Conservation (phyloP, 169 alveolate genomes). For the Plasmodium inui region DNA sequence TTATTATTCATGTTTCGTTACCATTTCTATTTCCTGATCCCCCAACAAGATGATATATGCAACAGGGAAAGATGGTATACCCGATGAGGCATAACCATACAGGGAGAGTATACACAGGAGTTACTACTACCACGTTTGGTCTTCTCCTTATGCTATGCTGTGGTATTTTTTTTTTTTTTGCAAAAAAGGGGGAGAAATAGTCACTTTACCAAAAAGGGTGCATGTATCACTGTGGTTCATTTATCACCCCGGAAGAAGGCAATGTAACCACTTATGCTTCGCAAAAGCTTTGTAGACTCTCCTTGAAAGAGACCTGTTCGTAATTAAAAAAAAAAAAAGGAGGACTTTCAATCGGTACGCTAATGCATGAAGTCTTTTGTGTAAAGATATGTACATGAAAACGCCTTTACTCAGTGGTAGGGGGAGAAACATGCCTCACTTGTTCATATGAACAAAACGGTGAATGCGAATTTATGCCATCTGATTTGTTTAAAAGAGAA, state of each 20-base stretch:
- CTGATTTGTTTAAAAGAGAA: neutral
- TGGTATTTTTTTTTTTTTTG: neutral
- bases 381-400: neutral
- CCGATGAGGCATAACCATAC: neutral
- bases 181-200: neutral
- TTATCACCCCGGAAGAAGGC: neutral
- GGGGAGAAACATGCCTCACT: neutral
- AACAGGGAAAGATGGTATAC: neutral
- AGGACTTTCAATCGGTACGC: neutral
- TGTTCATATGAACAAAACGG: neutral
- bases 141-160: neutral
- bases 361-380: neutral
- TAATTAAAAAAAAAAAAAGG: neutral
- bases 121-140: neutral
- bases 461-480: neutral
- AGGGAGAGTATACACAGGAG: neutral
- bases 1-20: constrained; percentile 6
- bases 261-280: neutral
- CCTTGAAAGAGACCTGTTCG: neutral
- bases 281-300: neutral
- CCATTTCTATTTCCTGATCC: neutral
- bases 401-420: neutral
- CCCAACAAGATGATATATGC: neutral
- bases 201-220: neutral
- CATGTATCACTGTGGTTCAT: neutral